These are phyloP conservation scores for Fusarium compactum DNA, from an alignment of 2,329 filamentous ascomycete genomes.

Conservation along the genomic window DNA sequence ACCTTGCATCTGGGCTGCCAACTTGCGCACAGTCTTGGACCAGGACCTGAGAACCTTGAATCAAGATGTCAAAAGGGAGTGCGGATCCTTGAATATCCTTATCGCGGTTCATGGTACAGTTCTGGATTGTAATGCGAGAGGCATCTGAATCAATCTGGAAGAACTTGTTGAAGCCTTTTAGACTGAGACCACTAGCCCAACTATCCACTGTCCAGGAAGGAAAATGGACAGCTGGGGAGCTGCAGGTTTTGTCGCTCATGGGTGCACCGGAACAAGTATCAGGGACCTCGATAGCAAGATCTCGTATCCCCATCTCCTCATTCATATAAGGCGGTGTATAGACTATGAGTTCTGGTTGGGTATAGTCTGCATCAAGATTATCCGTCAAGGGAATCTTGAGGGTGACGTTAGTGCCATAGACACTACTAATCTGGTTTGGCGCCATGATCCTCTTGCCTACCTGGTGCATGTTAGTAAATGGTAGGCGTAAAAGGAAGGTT, in stretches of 20 bases:
- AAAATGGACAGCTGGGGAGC: constrained; percentile 34
- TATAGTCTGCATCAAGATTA: constrained; percentile 21
- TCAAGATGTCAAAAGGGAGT: constrained; percentile 32
- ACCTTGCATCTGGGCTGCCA: constrained; percentile 13
- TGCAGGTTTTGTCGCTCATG: constrained; percentile 4
- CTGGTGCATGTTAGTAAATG: neutral
- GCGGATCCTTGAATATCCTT: constrained; percentile 19
- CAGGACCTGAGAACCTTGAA: constrained; percentile 37
- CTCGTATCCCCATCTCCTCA: constrained; percentile 33
- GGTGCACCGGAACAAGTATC: constrained; percentile 24
- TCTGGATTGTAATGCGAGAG: constrained; percentile 35
- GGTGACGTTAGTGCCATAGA: constrained; percentile 31
- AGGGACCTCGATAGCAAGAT: constrained; percentile 22
- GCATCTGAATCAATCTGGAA: constrained; percentile 34
- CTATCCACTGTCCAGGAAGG: constrained; percentile 40
- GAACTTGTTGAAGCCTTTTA: constrained; percentile 40
- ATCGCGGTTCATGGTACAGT: constrained; percentile 24
- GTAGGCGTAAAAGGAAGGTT: accelerated
- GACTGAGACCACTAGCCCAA: constrained; percentile 23
- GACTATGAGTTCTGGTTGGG: constrained; percentile 16
- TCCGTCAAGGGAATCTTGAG: constrained; percentile 40
- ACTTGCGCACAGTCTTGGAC: constrained; percentile 36
- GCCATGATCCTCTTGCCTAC: constrained; percentile 18
- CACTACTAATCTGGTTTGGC: constrained; percentile 25
- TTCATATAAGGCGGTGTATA: constrained; percentile 23